Base-by-base conservation (phyloP, 257 asterid species). In the Solanum sitiens region DNA sequence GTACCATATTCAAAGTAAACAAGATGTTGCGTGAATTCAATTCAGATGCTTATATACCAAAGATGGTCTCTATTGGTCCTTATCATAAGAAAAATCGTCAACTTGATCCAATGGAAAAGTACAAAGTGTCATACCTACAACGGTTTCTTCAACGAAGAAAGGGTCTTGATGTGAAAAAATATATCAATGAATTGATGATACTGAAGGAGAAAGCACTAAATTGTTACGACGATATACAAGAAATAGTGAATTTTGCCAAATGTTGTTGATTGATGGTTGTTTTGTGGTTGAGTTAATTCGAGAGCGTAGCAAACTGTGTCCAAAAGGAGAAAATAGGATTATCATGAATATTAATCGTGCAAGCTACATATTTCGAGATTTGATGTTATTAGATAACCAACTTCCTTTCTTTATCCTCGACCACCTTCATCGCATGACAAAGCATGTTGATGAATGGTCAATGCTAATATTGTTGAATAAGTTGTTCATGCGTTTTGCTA, bases 11-110 rank as follows among this genome's bases (percentile, higher is more conserved):
- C 67, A 42, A 21, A 83, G 91, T 87, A 30, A 85, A 44, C 8
- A 39, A 20, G 44, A 47, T 45, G 27, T n/a, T 89, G 3, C 53
- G 76, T 20, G 42, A 33, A 42, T 37, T 21, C 33, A 86, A 86
- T 70, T 33, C 85, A 23, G 68, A 42, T 16, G 72, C 89, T 47
- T 89, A 89, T 73, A 18, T 35, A 35, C 91, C 89, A 30, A 37
- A 80, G 45, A 45, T 86, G 12, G 13, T 87, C 9, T 73, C 91
- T 21, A 87, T 89, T 13, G 91, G 89, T 45, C 91, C 89, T 50
- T 74, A 83, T 23, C 86, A 86, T 73, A 71, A 32, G 9, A 44
- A 33, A 10, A 79, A 86, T 61, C 37, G 42, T 14, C 50, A 67
- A 16, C 32, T 86, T 56, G 61, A 2, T 5, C 23, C 20, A 15